Base-by-base conservation (phyloP, 768 basidiomycete species). In the Termitomyces sp. region DNA sequence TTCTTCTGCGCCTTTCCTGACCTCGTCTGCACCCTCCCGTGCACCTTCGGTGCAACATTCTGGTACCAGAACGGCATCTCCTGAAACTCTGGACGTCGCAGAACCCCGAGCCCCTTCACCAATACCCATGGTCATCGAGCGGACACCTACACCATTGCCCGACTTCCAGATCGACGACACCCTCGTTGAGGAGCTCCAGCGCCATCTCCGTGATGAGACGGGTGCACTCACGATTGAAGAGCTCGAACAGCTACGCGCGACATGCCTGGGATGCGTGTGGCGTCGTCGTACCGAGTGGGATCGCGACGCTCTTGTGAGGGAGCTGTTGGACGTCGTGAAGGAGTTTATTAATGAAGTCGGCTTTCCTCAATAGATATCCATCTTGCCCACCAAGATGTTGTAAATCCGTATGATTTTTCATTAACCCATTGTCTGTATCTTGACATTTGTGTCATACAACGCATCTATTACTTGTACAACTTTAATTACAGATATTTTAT, bases 221-320 rank as follows among this genome's bases (percentile, higher is more conserved):
- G 70, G 62, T 7, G 70, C 69, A 0, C 76, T 98, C 46, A 91
- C 80, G 28, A 81, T 98, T 54, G 97, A 99, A 70, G 87, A 96
- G 70, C 82, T 99, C 7, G 97, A 98, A 71, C 95, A 98, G 73
- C 80, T 99, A 7, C 85, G 97, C 6, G 96, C 97, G 8, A 86
- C 83, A 2, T 90, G 87, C 66, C 83, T 95, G 28, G 85, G 87
- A 45, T 78, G 78, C 54, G 81, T 98, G n/a, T 99, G 96, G 96
- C 78, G 85, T 33, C 86, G 85, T 63, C 76, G 95, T 39, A 76
- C 78, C 13, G 89, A 90, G 38, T 99, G 97, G 97, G 84, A 97
- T 69, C 81, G 96, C 50, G 82, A 84, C 66, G 73, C 69, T 7
- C 76, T 96, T 55, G 70, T 96, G 2, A 70, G 71, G 33, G 86